These are phyloP conservation scores for Rubus idaeus DNA, from an alignment of 306 rosid species.

Conservation along the genomic window DNA sequence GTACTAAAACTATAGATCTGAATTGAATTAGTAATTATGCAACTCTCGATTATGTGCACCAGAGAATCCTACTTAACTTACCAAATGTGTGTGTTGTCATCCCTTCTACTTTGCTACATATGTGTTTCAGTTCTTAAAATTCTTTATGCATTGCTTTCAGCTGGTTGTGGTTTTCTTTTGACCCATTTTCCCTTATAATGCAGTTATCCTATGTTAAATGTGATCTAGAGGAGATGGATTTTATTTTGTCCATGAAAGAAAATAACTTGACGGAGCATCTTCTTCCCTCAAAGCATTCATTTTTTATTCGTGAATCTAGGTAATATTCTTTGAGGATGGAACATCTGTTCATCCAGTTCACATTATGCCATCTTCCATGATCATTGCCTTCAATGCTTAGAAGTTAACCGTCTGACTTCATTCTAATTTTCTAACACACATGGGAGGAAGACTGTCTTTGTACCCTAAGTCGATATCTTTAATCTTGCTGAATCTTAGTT, in stretches of 20 bases:
- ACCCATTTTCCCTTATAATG: conserved; percentile 33
- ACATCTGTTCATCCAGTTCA: conserved; percentile 15
- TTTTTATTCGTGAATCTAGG: conserved; percentile 95
- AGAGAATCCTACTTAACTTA: not conserved
- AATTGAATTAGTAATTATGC: not conserved
- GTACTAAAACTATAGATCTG: not conserved
- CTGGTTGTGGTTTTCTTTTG: conserved; percentile 13
- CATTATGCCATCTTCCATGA: not conserved
- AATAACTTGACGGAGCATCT: conserved; percentile 77
- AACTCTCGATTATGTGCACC: not conserved
- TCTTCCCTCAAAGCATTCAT: conserved; percentile 92
- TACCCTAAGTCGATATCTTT: not conserved
- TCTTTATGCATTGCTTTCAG: conserved; percentile 11
- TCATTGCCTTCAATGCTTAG: not conserved
- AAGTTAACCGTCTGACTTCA: not conserved
- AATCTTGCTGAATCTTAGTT: not conserved
- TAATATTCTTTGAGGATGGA: conserved; percentile 34
- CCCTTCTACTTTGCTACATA: not conserved
- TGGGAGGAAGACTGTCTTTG: conserved; percentile 4
- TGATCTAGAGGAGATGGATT: conserved; percentile 74
- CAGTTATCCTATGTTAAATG: conserved; percentile 48
- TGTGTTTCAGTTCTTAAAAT: conserved; percentile 3
- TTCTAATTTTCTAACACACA: not conserved
- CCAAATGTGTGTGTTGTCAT: not conserved
- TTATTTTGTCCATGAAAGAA: conserved; percentile 72